phyloP scores from a whole-genome alignment of 2,329 filamentous ascomycete genomes.

The Seiridium cupressi region DNA sequence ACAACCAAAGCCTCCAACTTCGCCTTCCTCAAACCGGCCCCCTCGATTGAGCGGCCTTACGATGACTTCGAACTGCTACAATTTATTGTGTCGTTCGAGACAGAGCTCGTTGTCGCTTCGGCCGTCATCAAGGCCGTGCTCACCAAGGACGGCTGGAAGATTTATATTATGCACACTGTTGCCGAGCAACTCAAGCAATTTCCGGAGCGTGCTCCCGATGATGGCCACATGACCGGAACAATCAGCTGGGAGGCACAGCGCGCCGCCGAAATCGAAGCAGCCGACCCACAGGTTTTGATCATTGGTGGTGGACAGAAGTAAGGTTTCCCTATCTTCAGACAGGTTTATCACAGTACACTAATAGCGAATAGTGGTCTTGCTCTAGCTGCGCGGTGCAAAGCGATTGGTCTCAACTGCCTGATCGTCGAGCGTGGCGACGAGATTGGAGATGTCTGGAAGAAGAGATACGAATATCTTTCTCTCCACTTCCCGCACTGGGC shows the following conservation, averaged over 20 bases:
- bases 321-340: background rate
- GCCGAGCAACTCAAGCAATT: constrained; percentile 1
- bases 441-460: constrained; percentile 47
- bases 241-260: constrained; percentile 1
- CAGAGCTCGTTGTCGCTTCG: constrained; percentile 1
- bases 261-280: background rate
- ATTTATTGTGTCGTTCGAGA: constrained; percentile 1
- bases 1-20: background rate
- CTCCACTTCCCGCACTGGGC: constrained; percentile 21
- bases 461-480: constrained; percentile 34
- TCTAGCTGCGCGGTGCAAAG: constrained; percentile 25
- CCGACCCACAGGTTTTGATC: constrained; percentile 11
- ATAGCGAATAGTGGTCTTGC: constrained; percentile 28
- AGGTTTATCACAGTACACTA: background rate
- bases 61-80: background rate
- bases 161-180: constrained; percentile 1
- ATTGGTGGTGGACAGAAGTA: constrained; percentile 24
- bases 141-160: background rate
- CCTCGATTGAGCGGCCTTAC: constrained; percentile 1
- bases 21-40: background rate
- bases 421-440: constrained; percentile 40
- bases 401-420: constrained; percentile 23
- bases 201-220: background rate
- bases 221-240: constrained; percentile 1
- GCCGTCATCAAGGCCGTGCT: constrained; percentile 1